Evolutionary conservation across 768 basidiomycete species (phyloP).

Genomic region (Leucosporidium scottii): DNA sequence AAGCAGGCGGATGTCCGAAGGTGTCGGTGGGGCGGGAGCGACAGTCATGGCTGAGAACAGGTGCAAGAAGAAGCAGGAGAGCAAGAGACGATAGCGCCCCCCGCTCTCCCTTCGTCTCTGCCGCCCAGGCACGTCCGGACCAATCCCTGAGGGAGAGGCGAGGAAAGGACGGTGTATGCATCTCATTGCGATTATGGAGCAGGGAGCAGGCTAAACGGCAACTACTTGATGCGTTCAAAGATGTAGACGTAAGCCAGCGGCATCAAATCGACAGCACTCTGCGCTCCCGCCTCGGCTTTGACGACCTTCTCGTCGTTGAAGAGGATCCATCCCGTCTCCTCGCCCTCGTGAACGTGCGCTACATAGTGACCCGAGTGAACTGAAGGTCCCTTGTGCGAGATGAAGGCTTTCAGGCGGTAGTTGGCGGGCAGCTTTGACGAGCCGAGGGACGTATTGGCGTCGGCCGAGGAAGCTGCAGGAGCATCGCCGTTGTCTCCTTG

Average conservation of each 20-base stretch:
- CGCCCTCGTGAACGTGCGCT: conserved; percentile 56
- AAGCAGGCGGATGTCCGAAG: too few species aligned
- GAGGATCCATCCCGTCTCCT: conserved; percentile 48
- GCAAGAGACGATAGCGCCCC: too few species aligned
- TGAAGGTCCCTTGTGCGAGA: conserved; percentile 93
- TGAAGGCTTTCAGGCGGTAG: conserved; percentile 82
- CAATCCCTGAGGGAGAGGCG: too few species aligned
- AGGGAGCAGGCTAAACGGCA: neutral
- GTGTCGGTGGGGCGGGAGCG: too few species aligned
- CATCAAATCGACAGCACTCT: conserved; percentile 74
- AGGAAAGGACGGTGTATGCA: too few species aligned
- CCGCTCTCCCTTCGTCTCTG: too few species aligned
- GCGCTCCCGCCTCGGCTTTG: conserved; percentile 58
- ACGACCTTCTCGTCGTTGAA: conserved; percentile 47
- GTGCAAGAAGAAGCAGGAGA: too few species aligned
- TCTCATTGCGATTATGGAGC: neutral
- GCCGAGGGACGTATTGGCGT: conserved; percentile 46
- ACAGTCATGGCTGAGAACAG: too few species aligned
- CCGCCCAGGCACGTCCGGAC: too few species aligned
- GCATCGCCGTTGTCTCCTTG: conserved; percentile 54
- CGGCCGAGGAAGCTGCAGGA: conserved; percentile 34
- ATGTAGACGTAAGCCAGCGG: conserved; percentile 87
- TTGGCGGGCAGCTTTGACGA: conserved; percentile 59
- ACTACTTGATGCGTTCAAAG: conserved; percentile 56
- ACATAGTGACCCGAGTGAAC: conserved; percentile 94